Evolutionary conservation across 2,329 filamentous ascomycete species (phyloP).

Genomic region (Neonectria magnoliae): DNA sequence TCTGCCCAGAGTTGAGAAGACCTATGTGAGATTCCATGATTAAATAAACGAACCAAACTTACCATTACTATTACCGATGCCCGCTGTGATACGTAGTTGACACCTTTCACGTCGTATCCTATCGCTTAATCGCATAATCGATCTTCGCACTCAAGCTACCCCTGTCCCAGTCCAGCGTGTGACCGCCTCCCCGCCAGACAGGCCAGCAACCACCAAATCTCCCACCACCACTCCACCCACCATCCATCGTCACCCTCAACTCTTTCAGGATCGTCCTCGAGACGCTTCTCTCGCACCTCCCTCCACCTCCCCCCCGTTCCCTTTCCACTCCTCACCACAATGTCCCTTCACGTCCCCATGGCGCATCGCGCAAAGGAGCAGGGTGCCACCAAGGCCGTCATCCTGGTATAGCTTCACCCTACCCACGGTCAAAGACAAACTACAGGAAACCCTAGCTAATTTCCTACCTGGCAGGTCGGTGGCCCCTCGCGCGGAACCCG

Average conservation of each 20-base stretch:
- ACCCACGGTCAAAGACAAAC: not conserved
- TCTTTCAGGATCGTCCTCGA: slow-evolving; percentile 11
- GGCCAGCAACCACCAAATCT: slow-evolving; percentile 16
- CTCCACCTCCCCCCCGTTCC: not conserved
- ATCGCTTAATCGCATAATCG: slow-evolving; percentile 37
- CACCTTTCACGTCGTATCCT: slow-evolving; percentile 21
- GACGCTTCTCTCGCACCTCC: slow-evolving; percentile 9
- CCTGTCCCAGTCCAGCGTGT: slow-evolving; percentile 7
- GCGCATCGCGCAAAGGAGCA: slow-evolving; percentile 58
- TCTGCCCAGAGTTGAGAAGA: not conserved
- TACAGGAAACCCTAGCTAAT: slow-evolving; percentile 39
- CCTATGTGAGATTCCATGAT: not conserved
- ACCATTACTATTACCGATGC: too few relatives aligned
- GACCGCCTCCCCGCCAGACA: slow-evolving; percentile 27
- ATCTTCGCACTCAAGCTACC: slow-evolving; percentile 12
- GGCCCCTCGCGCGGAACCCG: slow-evolving; percentile 95
- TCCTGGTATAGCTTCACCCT: slow-evolving; percentile 71
- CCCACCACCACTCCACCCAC: slow-evolving; percentile 11
- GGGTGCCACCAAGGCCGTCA: slow-evolving; percentile 89
- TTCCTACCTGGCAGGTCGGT: slow-evolving; percentile 73
- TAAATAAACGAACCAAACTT: too few relatives aligned
- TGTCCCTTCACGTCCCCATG: slow-evolving; percentile 68
- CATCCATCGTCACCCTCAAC: not conserved
- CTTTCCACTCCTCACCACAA: slow-evolving; percentile 40
- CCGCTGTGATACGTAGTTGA: not conserved